Evolutionary conservation across 2,329 filamentous ascomycete genomes (phyloP), one percentile per base, ranked within the genome.

Genomic region (Gnomoniopsis smithogilvyi): DNA sequence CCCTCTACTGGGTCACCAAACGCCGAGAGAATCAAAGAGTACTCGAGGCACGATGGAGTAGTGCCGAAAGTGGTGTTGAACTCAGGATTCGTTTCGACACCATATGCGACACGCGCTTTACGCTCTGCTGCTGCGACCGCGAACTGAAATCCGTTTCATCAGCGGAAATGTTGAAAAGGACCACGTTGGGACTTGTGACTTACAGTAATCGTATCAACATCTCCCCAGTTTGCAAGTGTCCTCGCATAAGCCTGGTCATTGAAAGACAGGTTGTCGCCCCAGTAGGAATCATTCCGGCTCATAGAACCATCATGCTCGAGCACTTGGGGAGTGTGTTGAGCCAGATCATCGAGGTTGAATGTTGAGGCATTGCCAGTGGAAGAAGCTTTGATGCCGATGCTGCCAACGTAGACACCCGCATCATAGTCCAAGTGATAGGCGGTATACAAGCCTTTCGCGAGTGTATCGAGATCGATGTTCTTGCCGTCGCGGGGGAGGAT

Each of bases 281-380:
- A 58, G 43, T 53, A 58, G n/a, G 56, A 58, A 33, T 58, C 56
- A 14, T 58, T 58, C 17, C 56, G 43, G 1, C 43, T 52, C 56
- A 58, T 48, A 4, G 56, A 58, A 0, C 56, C 56, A 8, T 58
- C 56, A 30, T 58, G 56, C 50, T 58, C 56, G 3, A 58, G 36
- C 21, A 58, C 56, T 10, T 58, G 56, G 1, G 56, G 56, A 14
- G 1, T 21, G 19, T 58, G 56, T 19, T 58, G 56, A n/a, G 41
- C 36, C 22, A 58, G 49, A 22, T 58, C 56, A 21, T 53, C 56
- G 17, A 58, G n/a, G 11, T 58, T 53, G 49, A 58, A 58, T 2
- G 56, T 58, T 1, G 56, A 53, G 10, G 56, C 41, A 33, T 58
- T 24, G 30, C 56, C 56, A 22, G 56, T 58, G 3, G 56, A 53